A percentile compares a stretch with the other conserved stretches of the same genome.
Conservation (phyloP, 805 yeast genomes). For the Hanseniaspora meyeri region DNA sequence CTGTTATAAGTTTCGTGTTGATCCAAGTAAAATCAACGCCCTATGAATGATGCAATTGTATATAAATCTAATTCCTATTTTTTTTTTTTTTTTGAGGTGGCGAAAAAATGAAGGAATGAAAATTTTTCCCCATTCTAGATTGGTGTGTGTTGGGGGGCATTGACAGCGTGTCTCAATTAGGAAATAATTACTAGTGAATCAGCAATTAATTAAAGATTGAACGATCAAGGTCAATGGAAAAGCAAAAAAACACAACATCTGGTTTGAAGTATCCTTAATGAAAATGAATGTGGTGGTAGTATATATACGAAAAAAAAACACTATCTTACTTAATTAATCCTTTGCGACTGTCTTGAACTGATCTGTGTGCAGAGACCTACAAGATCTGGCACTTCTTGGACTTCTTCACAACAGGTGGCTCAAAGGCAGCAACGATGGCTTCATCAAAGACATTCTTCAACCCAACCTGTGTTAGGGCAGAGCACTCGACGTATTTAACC, state of each 20-base stretch:
- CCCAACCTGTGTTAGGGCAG: slow-evolving; percentile 94
- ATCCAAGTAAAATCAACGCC: no score
- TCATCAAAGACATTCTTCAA: slow-evolving; percentile 96
- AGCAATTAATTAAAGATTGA: background rate
- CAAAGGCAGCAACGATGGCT: slow-evolving; percentile 95
- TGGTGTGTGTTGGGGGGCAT: no score
- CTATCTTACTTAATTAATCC: no score
- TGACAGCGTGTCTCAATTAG: background rate
- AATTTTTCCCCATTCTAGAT: background rate
- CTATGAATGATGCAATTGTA: background rate
- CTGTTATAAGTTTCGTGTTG: background rate
- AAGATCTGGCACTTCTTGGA: slow-evolving; percentile 66
- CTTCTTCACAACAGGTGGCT: slow-evolving; percentile 87
- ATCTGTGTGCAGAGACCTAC: slow-evolving; percentile 25
- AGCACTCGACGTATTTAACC: slow-evolving; percentile 93
- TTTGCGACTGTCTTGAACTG: no score
- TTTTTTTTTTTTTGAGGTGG: background rate
- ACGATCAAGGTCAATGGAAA: background rate
- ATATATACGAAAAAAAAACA: no score
- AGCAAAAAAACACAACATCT: no score
- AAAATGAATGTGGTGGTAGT: no score
- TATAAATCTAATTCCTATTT: background rate
- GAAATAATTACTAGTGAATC: background rate
- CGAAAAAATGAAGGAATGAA: background rate
- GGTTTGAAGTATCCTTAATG: background rate